Evolutionary conservation across 805 yeast genomes (phyloP), one percentile per base, ranked within the genome.

Genomic region (Wilhelminamyces savonicus): DNA sequence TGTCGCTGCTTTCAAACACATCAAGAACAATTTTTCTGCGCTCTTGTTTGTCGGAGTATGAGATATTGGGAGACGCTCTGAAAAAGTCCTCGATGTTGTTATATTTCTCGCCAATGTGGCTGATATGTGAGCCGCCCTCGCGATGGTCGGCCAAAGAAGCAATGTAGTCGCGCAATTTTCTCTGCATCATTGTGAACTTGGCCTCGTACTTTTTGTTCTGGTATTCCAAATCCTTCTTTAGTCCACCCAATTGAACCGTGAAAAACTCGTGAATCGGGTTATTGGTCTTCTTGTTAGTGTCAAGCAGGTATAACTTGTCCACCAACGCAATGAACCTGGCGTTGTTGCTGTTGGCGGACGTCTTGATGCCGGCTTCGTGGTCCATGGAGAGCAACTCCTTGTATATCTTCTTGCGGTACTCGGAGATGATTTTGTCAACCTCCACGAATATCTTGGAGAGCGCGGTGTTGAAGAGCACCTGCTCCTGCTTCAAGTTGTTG

Each of bases 61-160:
- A n/a, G n/a, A n/a, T n/a, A n/a, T n/a, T n/a, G n/a, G n/a, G n/a
- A n/a, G n/a, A n/a, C n/a, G 40, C 32, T 7, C 39, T 48, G 32
- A 60, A 50, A 28, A 50, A 56, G 19, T 57, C 62, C 32, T 61
- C 65, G 12, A 60, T 48, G 27, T 40, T 52, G 13, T 45, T 50
- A 36, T 60, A 64, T 36, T 64, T 64, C 12, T 59, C 69, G 9
- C 52, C 52, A 31, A 64, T 62, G 33, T 55, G 57, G 28, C 49
- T 44, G 16, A 64, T 53, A 30, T 56, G 48, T 3, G 67, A 59
- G 4, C 68, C 68, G 29, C 50, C 43, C 21, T 37, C 41, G 31
- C 69, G 44, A 24, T 48, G 42, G 7, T 50, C 56, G 5, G 49
- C 42, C 23, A 62, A 46, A 4, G 63, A 50, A 13, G 44, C 46